Percentiles rank a stretch among this genome's conserved stretches.
Conservation (phyloP, 345 rosid species). For the Viola odorata region DNA sequence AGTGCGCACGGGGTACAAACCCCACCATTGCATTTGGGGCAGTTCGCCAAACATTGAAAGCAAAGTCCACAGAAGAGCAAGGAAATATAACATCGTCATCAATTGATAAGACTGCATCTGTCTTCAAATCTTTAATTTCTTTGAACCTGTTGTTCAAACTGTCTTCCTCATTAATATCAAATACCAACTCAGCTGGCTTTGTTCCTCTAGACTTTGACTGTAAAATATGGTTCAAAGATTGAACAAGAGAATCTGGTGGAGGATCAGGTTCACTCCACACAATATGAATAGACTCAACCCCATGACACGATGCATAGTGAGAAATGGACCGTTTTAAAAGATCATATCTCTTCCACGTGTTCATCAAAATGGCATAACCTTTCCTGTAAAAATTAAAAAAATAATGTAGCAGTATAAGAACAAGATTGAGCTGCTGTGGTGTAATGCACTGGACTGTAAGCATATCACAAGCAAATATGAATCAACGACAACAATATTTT, state of each 20-base stretch:
- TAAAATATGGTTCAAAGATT: conserved; percentile 37
- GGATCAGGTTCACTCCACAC: conserved; percentile 98
- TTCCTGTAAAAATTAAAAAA: conserved; percentile 38
- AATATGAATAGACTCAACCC: conserved; percentile 76
- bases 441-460: too few species aligned
- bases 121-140: conserved; percentile 63
- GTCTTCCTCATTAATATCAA: conserved; percentile 77
- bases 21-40: conserved; percentile 90
- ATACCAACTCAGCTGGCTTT: conserved; percentile 49
- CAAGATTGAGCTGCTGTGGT: neutral
- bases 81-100: conserved; percentile 93
- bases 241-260: conserved; percentile 66
- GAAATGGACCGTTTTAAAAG: conserved; percentile 77
- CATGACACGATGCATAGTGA: conserved; percentile 66
- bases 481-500: too few species aligned
- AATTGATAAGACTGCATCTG: conserved; percentile 83
- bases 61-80: conserved; percentile 76
- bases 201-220: conserved; percentile 41
- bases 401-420: neutral
- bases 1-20: conserved; percentile 83
- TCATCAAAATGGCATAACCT: conserved; percentile 73
- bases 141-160: conserved; percentile 94
- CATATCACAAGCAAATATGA: too few species aligned
- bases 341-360: conserved; percentile 97
- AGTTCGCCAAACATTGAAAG: conserved; percentile 86